Evolutionary conservation across 805 yeast species (phyloP).

Genomic region (Candida insectorum): DNA sequence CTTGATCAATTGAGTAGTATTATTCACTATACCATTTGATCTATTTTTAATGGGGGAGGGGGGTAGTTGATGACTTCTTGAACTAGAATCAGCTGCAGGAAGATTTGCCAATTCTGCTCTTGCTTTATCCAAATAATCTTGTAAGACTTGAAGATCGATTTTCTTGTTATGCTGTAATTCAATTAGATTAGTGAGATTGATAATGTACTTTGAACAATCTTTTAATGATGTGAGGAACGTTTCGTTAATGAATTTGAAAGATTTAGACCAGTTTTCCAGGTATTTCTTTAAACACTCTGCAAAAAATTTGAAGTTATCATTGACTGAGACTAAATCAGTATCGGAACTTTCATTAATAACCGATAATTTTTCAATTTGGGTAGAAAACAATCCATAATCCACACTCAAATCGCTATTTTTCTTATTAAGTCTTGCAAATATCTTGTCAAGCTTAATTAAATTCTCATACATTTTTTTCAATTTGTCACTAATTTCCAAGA

Average conservation of each 20-base stretch:
- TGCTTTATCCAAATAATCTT: constrained; percentile 73
- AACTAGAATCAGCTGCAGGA: constrained; percentile 14
- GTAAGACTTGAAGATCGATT: constrained; percentile 82
- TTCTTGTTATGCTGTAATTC: constrained; percentile 88
- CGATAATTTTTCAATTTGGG: constrained; percentile 67
- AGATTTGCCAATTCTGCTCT: constrained; percentile 52
- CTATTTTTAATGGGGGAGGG: constrained; percentile 28
- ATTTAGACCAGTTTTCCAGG: constrained; percentile 37
- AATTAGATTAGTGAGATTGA: constrained; percentile 51
- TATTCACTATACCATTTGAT: constrained; percentile 35
- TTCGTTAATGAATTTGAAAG: constrained; percentile 59
- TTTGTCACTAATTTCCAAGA: constrained; percentile 64
- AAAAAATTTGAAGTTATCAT: constrained; percentile 31
- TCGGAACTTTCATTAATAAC: constrained; percentile 28
- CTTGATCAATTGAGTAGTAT: constrained; percentile 42
- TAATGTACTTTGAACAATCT: constrained; percentile 75
- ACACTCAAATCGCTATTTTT: constrained; percentile 69
- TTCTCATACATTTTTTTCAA: constrained; percentile 84
- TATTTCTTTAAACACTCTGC: constrained; percentile 35
- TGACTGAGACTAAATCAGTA: constrained; percentile 2
- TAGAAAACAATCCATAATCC: constrained; percentile 70
- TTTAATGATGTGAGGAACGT: constrained; percentile 78
- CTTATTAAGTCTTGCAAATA: constrained; percentile 68
- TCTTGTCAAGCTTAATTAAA: constrained; percentile 70
- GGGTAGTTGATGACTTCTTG: constrained; percentile 17